These are phyloP conservation scores for Mortierella antarctica DNA, from an alignment of 192 early-diverging fungal genomes.

Conservation along the genomic window DNA sequence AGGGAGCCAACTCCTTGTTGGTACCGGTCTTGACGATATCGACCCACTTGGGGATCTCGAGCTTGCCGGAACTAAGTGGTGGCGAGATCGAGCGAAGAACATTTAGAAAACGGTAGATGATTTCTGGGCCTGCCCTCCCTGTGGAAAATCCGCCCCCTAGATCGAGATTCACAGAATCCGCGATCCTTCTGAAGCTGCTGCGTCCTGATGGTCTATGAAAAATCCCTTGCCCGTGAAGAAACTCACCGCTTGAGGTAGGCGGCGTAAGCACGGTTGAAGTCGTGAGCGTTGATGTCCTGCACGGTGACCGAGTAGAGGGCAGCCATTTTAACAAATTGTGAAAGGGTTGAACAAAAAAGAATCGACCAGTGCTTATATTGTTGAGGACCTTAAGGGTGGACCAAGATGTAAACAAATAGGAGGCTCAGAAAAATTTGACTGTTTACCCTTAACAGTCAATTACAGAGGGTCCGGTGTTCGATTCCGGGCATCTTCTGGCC, in stretches of 20 bases:
- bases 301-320: conserved; percentile 79
- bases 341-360: conserved; percentile 40
- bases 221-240: neutral
- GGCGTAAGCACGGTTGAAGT: conserved; percentile 97
- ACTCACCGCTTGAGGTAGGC: conserved; percentile 95
- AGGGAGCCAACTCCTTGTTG: conserved; percentile 97
- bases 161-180: no score
- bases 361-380: neutral
- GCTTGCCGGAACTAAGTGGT: conserved; percentile 82
- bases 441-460: no score
- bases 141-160: no score
- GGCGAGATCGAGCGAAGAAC: conserved; percentile 2
- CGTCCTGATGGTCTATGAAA: conserved; percentile 1
- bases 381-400: neutral
- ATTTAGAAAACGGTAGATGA: conserved; percentile 2
- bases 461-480: no score
- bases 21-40: conserved; percentile 99
- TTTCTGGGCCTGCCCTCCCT: neutral
- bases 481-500: no score
- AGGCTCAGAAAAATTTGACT: neutral
- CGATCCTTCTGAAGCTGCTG: no score
- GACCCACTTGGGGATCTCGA: conserved; percentile 99
- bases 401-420: conserved; percentile 14
- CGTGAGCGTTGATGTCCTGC: conserved; percentile 96
- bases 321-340: conserved; percentile 51